Conservation (phyloP, 2,329 filamentous ascomycete species). For the Microthyrium microscopicum region DNA sequence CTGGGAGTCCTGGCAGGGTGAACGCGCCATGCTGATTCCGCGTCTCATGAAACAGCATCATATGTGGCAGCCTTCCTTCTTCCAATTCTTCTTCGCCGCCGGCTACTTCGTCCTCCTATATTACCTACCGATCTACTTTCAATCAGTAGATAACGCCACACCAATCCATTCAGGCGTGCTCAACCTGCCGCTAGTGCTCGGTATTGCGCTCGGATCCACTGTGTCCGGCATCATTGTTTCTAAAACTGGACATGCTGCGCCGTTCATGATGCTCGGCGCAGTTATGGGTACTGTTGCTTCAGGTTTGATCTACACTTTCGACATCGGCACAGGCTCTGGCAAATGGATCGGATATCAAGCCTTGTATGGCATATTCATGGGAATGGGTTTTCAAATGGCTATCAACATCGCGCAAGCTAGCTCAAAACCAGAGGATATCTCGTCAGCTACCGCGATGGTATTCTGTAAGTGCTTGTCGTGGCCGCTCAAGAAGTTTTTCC, state of each 20-base stretch:
- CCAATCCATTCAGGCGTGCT: conserved; percentile 23
- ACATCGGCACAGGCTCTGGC: conserved; percentile 18
- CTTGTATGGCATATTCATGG: conserved; percentile 26
- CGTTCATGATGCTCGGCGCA: conserved; percentile 15
- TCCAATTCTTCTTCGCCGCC: conserved; percentile 20
- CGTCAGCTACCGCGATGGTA: conserved; percentile 22
- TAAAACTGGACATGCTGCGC: conserved; percentile 19
- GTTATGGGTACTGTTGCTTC: conserved; percentile 17
- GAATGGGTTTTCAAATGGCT: conserved; percentile 23
- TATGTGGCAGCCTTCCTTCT: conserved; percentile 19
- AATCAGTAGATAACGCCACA: conserved; percentile 20
- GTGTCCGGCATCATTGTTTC: conserved; percentile 13
- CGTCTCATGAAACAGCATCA: conserved; percentile 23
- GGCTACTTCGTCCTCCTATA: conserved; percentile 24
- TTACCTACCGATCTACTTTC: conserved; percentile 33
- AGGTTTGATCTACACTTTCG: conserved; percentile 27
- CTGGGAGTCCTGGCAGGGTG: conserved; percentile 21
- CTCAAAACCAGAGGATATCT: conserved; percentile 21
- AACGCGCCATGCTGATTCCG: conserved; percentile 24
- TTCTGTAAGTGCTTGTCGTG: conserved; percentile 12
- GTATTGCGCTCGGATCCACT: conserved; percentile 12
- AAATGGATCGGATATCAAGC: conserved; percentile 34
- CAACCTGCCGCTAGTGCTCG: conserved; percentile 26
- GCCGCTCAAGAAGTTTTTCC: not conserved
- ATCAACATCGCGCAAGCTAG: conserved; percentile 24